These are phyloP conservation scores for Trichosanthes cucumerina DNA, from an alignment of 306 rosid genomes.

Conservation along the genomic window DNA sequence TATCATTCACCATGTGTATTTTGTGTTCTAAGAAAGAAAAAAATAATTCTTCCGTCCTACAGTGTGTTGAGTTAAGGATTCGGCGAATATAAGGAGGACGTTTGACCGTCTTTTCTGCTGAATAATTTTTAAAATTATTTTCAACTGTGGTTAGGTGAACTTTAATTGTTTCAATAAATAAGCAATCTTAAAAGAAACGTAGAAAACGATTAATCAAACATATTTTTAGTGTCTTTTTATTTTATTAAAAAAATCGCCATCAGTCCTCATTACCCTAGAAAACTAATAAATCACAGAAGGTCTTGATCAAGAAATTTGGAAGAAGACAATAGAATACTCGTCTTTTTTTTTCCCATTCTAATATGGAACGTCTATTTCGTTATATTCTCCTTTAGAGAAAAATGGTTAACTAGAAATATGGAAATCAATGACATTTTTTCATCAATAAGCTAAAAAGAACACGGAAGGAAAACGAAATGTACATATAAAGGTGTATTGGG, in stretches of 20 bases:
- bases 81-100: background rate
- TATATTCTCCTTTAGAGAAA: background rate
- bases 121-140: background rate
- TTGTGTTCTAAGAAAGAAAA: background rate
- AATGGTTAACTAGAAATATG: background rate
- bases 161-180: background rate
- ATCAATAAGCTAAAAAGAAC: no score
- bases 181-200: background rate
- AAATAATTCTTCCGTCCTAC: background rate
- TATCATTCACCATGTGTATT: background rate
- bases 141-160: background rate
- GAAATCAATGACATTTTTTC: background rate
- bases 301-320: background rate
- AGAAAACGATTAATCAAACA: background rate
- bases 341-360: background rate
- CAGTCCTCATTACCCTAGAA: background rate
- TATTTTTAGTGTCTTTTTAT: background rate
- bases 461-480: no score
- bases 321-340: background rate
- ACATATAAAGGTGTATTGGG: no score
- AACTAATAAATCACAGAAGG: background rate
- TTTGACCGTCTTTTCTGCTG: background rate
- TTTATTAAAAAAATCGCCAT: background rate
- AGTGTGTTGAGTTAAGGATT: background rate
- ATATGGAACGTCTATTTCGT: background rate